phyloP scores from a whole-genome alignment of 2,329 filamentous ascomycete species.

The Bipolaris victoriae region DNA sequence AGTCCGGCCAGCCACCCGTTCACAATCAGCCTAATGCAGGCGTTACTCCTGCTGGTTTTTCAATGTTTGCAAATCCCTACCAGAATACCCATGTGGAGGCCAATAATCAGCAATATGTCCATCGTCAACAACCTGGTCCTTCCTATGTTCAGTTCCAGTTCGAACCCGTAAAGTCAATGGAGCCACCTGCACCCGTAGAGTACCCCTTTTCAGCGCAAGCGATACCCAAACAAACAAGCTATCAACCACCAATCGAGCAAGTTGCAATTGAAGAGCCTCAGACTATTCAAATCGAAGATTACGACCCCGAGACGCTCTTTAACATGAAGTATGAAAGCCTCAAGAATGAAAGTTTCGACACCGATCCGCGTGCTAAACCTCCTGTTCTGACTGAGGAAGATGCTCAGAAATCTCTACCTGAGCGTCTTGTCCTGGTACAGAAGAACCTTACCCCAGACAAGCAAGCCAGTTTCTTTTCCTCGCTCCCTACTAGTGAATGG shows the following conservation, averaged over 20 bases:
- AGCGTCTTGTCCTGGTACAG: conserved; percentile 39
- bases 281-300: conserved; percentile 48
- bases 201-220: conserved; percentile 4
- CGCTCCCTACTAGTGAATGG: conserved; percentile 62
- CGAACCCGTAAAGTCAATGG: conserved; percentile 1
- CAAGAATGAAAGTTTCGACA: conserved; percentile 58
- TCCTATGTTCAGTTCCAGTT: conserved; percentile 1
- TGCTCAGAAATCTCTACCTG: conserved; percentile 33
- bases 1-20: conserved; percentile 19
- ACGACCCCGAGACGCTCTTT: conserved; percentile 53
- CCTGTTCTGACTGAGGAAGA: conserved; percentile 32
- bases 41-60: background rate
- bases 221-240: conserved; percentile 13
- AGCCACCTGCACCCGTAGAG: conserved; percentile 6
- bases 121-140: conserved; percentile 2
- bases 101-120: conserved; percentile 6
- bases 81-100: background rate
- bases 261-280: conserved; percentile 12
- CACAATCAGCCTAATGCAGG: conserved; percentile 17
- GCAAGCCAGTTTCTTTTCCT: conserved; percentile 59
- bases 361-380: conserved; percentile 30
- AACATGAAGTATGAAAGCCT: conserved; percentile 58
- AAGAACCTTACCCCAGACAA: conserved; percentile 37
- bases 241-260: conserved; percentile 17
- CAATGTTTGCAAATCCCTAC: background rate